Evolutionary conservation across 2,329 filamentous ascomycete species (phyloP), one percentile per base, ranked within the genome.

Genomic region (Aspergillus fumigatus): DNA sequence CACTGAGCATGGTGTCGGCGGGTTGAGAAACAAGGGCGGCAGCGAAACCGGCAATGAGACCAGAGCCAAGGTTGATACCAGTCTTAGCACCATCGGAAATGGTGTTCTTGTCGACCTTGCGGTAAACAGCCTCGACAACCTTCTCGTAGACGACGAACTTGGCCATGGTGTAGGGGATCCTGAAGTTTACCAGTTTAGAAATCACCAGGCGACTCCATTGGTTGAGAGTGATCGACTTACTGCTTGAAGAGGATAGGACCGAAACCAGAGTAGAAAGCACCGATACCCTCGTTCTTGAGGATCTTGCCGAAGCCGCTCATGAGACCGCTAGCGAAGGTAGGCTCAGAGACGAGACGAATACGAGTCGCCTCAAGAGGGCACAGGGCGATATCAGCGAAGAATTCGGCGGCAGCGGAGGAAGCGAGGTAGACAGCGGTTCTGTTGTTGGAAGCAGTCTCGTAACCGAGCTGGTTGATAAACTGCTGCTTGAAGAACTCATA

Each of bases 401-500:
- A 86, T 71, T 87, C 84, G 68, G 83, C 84, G 64, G 68, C 62
- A 61, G 81, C 84, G 60, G 84, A 79, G 27, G 82, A 83, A 66
- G 83, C 88, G 65, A 91, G 84, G 84, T 93, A 93, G 79, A 93
- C 86, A 65, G 85, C 85, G 61, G 88, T 91, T 68, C 89, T 85
- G 85, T 92, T 90, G 77, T 90, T 84, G 69, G 82, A 82, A 68
- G 89, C 89, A 64, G 81, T 85, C 78, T 92, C 89, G 75, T 87
- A 86, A 72, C 91, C 91, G 71, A 95, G 78, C 62, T 82, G 61
- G 82, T 90, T 88, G 79, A 95, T 94, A 73, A 81, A 85, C 80
- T 94, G 89, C 82, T 92, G 85, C 88, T 96, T 95, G 88, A 96
- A 95, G 81, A 95, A 88, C 81, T 96, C 91, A 79, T 96, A 96